Base-by-base conservation (phyloP, 2,329 filamentous ascomycete species). In the Fusarium chaquense region DNA sequence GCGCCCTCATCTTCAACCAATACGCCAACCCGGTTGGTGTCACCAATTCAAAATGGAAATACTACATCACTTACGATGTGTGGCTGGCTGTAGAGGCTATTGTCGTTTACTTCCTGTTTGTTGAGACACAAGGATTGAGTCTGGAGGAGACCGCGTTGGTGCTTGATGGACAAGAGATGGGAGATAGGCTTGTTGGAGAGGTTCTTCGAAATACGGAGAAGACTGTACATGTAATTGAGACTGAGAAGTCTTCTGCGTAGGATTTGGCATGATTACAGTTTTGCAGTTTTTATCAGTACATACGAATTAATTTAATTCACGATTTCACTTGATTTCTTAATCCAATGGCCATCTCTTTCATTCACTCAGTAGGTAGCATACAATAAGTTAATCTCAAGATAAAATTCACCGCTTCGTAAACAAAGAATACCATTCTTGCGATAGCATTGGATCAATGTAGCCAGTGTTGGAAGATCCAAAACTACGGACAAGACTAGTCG, bases 101-200 rank as follows among this genome's bases (percentile, higher is more conserved):
- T 20, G 60, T 63, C 5, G 60, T 63, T 8, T 63, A 63, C 32
- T 63, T 63, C 3, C 4, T 63, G 8, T 63, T 63, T 47, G 58
- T 63, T 8, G 60, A 63, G 49, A 63, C 60, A 0, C 30, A 30
- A 1, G 60, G 60, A 5, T 24, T 63, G 11, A 63, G 49, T 11
- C 32, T 63, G 9, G 60, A 63, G 32, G 58, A 63, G 43, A 63
- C 58, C 2, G 60, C 60, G 1, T 20, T 63, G 18, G 58, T 63
- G 1, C 43, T 63, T 3, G 60, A 63, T 90, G 69, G 90, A 11
- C 26, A 50, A 3, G 60, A 63, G 47, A 41, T 55, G 13, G 47
- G 60, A 7, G 41, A 62, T 16, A 63, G 12, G 5, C 60, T 63
- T 5, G 58, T 63, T 5, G 60, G 60, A 20, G 58, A 63, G 24